These are phyloP conservation scores for Ophiostoma piceae DNA, from an alignment of 2,329 filamentous ascomycete genomes.

Conservation along the genomic window DNA sequence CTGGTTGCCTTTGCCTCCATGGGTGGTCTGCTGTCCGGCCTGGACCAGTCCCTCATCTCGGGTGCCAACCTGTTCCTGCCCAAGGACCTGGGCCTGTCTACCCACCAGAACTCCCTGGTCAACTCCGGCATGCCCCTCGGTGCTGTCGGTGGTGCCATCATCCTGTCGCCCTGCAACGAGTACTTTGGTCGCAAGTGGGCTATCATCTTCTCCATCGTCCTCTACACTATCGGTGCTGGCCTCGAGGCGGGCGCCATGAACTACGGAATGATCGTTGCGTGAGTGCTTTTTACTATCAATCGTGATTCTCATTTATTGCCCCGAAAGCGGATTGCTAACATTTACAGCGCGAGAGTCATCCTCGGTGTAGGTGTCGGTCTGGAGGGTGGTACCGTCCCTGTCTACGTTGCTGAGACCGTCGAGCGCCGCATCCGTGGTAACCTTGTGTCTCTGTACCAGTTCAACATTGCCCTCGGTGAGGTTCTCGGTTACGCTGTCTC, in stretches of 20 bases:
- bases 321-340: too few relatives aligned
- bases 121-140: constrained; percentile 68
- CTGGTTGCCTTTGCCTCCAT: constrained; percentile 68
- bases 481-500: constrained; percentile 68
- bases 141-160: constrained; percentile 63
- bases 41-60: constrained; percentile 68
- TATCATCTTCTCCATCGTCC: constrained; percentile 62
- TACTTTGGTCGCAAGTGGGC: constrained; percentile 61
- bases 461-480: constrained; percentile 70
- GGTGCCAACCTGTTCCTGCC: constrained; percentile 66
- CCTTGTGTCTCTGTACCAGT: constrained; percentile 67
- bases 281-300: too few relatives aligned
- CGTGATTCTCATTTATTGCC: too few relatives aligned
- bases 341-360: constrained; percentile 63
- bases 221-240: constrained; percentile 66
- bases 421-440: constrained; percentile 63
- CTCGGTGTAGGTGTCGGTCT: constrained; percentile 66
- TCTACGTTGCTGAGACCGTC: constrained; percentile 70
- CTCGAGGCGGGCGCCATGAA: too few relatives aligned
- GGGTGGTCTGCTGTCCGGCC: constrained; percentile 65
- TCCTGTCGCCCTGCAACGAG: constrained; percentile 63
- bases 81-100: constrained; percentile 49
- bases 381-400: constrained; percentile 67
- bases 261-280: constrained; percentile 66
- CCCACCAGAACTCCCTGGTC: constrained; percentile 57